These are phyloP conservation scores for Leptomonas seymouri DNA, from an alignment of 208 protist species.

Conservation along the genomic window DNA sequence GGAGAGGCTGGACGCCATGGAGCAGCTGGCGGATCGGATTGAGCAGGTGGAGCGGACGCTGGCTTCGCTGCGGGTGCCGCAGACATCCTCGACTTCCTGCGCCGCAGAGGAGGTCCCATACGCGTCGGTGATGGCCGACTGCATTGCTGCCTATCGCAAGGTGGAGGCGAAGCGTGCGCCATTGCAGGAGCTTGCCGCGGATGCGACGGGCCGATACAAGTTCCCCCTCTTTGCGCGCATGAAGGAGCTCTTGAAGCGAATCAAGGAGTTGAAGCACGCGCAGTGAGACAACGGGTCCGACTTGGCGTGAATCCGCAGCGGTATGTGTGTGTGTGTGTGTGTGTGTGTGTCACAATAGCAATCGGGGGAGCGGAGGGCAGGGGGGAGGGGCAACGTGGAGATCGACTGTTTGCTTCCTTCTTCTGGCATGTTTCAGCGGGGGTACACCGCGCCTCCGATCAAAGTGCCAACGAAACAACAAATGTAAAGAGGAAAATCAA, in stretches of 20 bases:
- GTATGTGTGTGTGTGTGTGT: too few species aligned
- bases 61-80: constrained; percentile 5
- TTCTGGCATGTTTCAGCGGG: too few species aligned
- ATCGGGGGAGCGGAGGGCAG: too few species aligned
- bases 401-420: too few species aligned
- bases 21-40: constrained; percentile 19
- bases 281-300: not conserved
- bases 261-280: constrained; percentile 81
- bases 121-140: constrained; percentile 62
- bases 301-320: too few species aligned
- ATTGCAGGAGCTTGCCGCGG: constrained; percentile 78
- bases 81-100: not conserved
- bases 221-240: constrained; percentile 86
- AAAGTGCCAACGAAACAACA: too few species aligned
- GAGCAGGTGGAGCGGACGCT: constrained; percentile 23
- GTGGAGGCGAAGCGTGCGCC: constrained; percentile 54
- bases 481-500: too few species aligned
- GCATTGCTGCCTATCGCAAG: constrained; percentile 67
- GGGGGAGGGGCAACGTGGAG: too few species aligned
- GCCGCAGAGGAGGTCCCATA: constrained; percentile 32
- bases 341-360: too few species aligned
- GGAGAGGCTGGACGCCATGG: constrained; percentile 31
- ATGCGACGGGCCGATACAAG: constrained; percentile 87
- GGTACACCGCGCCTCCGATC: too few species aligned
- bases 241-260: constrained; percentile 78